phyloP scores from a whole-genome alignment of 768 basidiomycete genomes.

The Amyloporia xantha region DNA sequence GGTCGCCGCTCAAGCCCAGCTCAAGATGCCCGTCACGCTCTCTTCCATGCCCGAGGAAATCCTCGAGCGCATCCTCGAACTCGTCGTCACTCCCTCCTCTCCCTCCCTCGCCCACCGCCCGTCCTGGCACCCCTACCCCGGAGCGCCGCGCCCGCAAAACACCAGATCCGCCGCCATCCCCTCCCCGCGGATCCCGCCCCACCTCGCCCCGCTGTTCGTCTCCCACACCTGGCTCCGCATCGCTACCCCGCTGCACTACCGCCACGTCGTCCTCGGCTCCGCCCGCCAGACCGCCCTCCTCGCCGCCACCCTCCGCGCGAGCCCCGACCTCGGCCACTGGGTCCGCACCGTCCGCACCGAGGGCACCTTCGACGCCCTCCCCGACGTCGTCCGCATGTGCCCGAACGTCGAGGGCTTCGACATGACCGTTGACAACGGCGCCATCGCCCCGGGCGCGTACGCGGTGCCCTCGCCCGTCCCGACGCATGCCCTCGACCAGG shows the following conservation, averaged over 20 bases:
- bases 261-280: constrained; percentile 39
- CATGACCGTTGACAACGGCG: constrained; percentile 26
- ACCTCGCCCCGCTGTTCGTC: constrained; percentile 42
- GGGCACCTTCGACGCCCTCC: constrained; percentile 35
- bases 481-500: background rate
- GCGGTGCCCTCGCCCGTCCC: no score
- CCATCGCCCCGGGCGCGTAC: no score
- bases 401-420: constrained; percentile 32
- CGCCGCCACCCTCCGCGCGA: constrained; percentile 29
- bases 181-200: no score
- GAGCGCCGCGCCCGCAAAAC: background rate
- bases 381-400: constrained; percentile 31
- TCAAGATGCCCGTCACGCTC: constrained; percentile 17
- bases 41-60: constrained; percentile 36
- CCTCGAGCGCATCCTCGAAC: constrained; percentile 39
- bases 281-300: constrained; percentile 32
- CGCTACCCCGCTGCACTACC: constrained; percentile 50
- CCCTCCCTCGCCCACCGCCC: constrained; percentile 17
- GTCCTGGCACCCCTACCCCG: constrained; percentile 12
- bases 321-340: constrained; percentile 32
- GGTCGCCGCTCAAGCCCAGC: background rate
- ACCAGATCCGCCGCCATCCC: no score
- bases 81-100: constrained; percentile 22
- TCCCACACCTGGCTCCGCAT: constrained; percentile 49
- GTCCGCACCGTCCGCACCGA: constrained; percentile 38